A percentile compares a stretch with the other conserved stretches of the same genome.
phyloP scores from a whole-genome alignment of 371 early-diverging fungal species.

The Dichotomocladium elegans region DNA sequence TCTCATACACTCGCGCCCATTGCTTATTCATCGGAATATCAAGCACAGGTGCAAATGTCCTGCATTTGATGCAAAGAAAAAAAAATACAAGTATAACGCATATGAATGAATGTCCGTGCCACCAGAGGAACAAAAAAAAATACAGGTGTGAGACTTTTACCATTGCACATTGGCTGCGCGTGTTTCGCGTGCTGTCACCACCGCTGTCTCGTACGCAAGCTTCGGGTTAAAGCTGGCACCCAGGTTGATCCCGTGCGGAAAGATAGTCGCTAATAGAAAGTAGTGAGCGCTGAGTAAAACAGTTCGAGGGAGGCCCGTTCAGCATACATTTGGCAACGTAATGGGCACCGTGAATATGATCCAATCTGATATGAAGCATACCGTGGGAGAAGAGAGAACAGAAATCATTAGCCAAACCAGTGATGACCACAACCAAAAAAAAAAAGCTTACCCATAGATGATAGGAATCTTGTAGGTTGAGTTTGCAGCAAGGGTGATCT shows the following conservation, averaged over 20 bases:
- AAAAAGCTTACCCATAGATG: constrained; percentile 28
- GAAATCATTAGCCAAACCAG: no score
- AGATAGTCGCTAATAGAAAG: constrained; percentile 38
- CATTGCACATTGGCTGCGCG: constrained; percentile 40
- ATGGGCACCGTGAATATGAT: constrained; percentile 68
- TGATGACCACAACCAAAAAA: background rate
- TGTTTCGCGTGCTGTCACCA: constrained; percentile 46
- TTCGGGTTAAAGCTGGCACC: constrained; percentile 52
- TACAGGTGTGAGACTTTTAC: no score
- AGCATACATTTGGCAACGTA: constrained; percentile 47
- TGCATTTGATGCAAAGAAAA: constrained; percentile 7
- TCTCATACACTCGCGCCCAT: constrained; percentile 69
- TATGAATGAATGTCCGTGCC: no score
- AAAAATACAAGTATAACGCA: no score
- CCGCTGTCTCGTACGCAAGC: constrained; percentile 44
- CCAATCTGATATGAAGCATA: constrained; percentile 31
- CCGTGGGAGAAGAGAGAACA: no score
- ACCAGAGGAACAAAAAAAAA: no score
- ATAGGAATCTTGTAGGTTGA: constrained; percentile 34
- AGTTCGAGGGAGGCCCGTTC: no score
- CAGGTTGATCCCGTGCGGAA: constrained; percentile 49
- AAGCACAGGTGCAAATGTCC: constrained; percentile 66
- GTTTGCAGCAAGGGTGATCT: constrained; percentile 25
- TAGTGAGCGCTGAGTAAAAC: background rate
- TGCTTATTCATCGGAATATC: constrained; percentile 64